Conservation (phyloP, 148 eudicot genomes). For the Beta vulgaris region DNA sequence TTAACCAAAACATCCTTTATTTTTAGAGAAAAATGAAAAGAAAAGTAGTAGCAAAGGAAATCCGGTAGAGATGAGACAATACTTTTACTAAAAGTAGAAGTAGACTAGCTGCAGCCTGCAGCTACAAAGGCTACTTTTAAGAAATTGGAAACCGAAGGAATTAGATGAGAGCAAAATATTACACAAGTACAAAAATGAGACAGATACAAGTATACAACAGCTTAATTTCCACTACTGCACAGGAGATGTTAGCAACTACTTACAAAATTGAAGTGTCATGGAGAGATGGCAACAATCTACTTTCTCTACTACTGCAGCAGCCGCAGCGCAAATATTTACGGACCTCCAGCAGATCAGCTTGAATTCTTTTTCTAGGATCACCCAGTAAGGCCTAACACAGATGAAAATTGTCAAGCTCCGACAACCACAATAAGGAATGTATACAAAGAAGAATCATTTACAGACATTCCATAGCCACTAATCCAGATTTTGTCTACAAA, state of each 20-base stretch:
- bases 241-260: constrained; percentile 25
- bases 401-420: constrained; percentile 2
- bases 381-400: constrained; percentile 72
- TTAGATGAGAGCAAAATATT: background rate
- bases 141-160: background rate
- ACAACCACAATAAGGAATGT: background rate
- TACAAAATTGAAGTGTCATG: constrained; percentile 83
- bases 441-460: background rate
- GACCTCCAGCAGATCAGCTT: constrained; percentile 79
- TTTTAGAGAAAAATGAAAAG: background rate
- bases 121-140: background rate
- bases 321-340: constrained; percentile 57
- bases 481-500: background rate
- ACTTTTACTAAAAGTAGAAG: background rate
- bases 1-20: no score
- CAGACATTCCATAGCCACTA: background rate
- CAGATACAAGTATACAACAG: background rate
- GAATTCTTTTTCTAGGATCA: constrained; percentile 80
- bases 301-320: constrained; percentile 65
- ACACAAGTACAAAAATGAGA: background rate
- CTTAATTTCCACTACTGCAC: background rate
- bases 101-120: background rate
- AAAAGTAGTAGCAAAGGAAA: background rate
- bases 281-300: constrained; percentile 51
- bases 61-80: background rate